Evolutionary conservation across 352 stramenopile species (phyloP).

Genomic region (Thraustochytrium striatum): DNA sequence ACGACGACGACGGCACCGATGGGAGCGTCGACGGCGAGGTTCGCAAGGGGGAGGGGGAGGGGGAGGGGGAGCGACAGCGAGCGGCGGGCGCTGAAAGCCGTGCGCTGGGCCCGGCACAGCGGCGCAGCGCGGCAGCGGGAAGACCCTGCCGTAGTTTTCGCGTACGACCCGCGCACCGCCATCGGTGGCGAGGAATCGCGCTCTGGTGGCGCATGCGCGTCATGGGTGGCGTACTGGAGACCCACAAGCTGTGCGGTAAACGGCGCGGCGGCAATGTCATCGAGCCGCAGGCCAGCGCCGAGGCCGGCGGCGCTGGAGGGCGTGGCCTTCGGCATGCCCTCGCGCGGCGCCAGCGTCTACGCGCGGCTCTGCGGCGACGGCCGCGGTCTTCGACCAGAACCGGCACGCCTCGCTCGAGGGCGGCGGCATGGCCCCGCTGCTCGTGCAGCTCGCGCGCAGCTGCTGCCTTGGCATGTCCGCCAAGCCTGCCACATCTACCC

Average conservation of each 20-base stretch:
- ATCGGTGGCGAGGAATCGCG: neutral
- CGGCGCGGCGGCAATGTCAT: neutral
- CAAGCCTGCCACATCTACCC: neutral
- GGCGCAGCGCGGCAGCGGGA: conserved; percentile 1
- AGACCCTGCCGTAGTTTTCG: conserved; percentile 13
- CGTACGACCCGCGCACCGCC: conserved; percentile 27
- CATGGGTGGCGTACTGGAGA: conserved; percentile 7
- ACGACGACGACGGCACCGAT: neutral
- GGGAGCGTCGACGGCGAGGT: neutral
- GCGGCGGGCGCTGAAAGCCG: too few relatives aligned
- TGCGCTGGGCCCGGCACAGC: too few relatives aligned
- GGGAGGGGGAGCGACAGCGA: too few relatives aligned
- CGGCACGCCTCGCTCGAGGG: neutral
- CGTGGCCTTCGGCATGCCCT: conserved; percentile 33
- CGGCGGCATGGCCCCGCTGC: conserved; percentile 2
- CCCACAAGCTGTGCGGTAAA: neutral
- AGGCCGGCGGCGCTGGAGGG: neutral
- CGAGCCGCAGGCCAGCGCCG: neutral
- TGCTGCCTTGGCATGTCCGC: neutral
- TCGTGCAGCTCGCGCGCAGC: neutral
- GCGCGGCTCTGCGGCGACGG: neutral
- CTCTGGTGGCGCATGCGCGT: neutral
- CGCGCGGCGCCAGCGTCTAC: conserved; percentile 9
- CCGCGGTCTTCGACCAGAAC: conserved; percentile 7
- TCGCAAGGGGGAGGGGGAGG: neutral